These are phyloP conservation scores for Lasiosphaeria ovina DNA, from an alignment of 495 filamentous ascomycete species.

Conservation along the genomic window DNA sequence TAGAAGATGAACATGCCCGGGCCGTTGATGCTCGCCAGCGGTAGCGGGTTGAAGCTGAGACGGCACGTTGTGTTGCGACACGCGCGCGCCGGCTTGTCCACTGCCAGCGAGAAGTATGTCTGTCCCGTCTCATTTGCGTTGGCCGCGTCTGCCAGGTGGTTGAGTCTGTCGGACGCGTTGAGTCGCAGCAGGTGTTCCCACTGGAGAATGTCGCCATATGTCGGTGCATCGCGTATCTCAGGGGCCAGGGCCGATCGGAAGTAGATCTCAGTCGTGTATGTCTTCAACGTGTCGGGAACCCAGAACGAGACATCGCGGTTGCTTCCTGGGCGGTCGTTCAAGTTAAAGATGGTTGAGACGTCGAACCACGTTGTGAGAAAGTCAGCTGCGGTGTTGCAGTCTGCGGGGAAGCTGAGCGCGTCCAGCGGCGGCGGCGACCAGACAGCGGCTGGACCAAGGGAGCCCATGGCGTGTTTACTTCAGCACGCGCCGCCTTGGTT, in stretches of 20 bases:
- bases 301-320: background rate
- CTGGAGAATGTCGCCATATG: background rate
- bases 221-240: background rate
- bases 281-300: background rate
- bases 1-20: background rate
- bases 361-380: background rate
- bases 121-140: background rate
- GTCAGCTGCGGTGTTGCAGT: background rate
- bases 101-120: background rate
- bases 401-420: background rate
- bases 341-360: background rate
- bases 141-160: no score
- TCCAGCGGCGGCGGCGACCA: background rate
- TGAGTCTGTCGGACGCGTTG: background rate
- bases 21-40: background rate
- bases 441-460: background rate
- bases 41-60: background rate
- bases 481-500: no score
- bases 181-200: background rate
- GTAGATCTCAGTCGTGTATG: background rate
- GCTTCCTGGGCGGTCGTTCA: background rate
- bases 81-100: background rate
- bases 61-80: background rate
- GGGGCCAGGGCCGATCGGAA: background rate
- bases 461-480: background rate